These are phyloP conservation scores for Lentinula sp. DNA, from an alignment of 768 basidiomycete genomes.

Conservation along the genomic window DNA sequence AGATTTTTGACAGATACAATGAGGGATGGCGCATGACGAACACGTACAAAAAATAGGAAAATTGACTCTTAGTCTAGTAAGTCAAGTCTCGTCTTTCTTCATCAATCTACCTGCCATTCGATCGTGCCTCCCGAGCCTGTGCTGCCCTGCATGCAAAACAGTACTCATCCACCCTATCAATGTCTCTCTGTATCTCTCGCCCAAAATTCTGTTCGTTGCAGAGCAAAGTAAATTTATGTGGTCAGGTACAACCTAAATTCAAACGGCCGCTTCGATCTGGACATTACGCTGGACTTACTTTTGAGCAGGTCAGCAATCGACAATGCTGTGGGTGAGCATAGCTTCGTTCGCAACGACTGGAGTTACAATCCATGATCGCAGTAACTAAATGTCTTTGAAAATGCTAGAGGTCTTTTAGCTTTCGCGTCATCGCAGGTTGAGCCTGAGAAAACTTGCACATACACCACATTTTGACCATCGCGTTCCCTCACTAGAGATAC, in stretches of 20 bases:
- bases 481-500: slow-evolving; percentile 58
- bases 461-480: slow-evolving; percentile 71
- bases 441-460: slow-evolving; percentile 14
- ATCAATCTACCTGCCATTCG: slow-evolving; percentile 2
- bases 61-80: neutral
- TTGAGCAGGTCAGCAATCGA: slow-evolving; percentile 44
- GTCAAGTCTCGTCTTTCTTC: neutral
- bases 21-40: neutral
- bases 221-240: neutral
- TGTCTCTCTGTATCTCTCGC: slow-evolving; percentile 58
- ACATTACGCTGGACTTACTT: slow-evolving; percentile 34
- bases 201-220: slow-evolving; percentile 50
- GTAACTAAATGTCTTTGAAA: slow-evolving; percentile 72
- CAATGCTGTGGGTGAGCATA: slow-evolving; percentile 54
- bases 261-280: neutral
- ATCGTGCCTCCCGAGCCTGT: slow-evolving; percentile 19
- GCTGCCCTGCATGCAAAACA: slow-evolving; percentile 69
- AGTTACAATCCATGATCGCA: slow-evolving; percentile 74
- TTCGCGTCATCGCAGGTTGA: neutral
- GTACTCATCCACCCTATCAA: slow-evolving; percentile 66
- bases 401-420: slow-evolving; percentile 40
- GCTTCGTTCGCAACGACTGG: slow-evolving; percentile 56
- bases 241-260: too few species aligned
- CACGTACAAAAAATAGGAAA: neutral
- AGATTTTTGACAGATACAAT: neutral